These are phyloP conservation scores for Halophytophthora polymorphica DNA, from an alignment of 352 stramenopile genomes.

Conservation along the genomic window DNA sequence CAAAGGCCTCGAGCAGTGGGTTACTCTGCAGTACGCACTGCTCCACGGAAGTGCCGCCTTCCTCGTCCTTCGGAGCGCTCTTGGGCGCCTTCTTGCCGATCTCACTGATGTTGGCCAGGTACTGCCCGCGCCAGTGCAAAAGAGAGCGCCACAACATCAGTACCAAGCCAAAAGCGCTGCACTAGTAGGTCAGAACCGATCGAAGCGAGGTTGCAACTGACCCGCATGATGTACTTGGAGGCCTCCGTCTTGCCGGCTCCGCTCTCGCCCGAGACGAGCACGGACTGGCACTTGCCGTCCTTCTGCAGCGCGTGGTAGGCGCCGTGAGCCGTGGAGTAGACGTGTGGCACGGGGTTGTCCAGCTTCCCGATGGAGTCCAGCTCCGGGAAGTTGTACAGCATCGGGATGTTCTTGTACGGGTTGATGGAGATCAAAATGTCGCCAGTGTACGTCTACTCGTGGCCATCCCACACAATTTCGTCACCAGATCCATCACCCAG, in stretches of 20 bases:
- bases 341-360: conserved; percentile 82
- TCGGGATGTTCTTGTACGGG: conserved; percentile 94
- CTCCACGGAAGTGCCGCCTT: conserved; percentile 68
- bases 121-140: conserved; percentile 33
- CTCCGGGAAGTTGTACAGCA: conserved; percentile 90
- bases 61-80: conserved; percentile 54
- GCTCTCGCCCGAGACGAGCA: conserved; percentile 85
- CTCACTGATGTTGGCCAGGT: conserved; percentile 89
- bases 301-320: conserved; percentile 80
- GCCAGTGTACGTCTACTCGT: conserved; percentile 85
- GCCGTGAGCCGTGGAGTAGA: conserved; percentile 82
- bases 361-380: conserved; percentile 85
- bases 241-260: conserved; percentile 88
- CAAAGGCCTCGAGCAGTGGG: conserved; percentile 90
- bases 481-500: not conserved
- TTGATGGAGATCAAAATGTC: conserved; percentile 97
- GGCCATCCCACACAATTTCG: conserved; percentile 1
- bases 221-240: conserved; percentile 91
- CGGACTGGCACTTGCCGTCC: conserved; percentile 82
- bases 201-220: conserved; percentile 18
- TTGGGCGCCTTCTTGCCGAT: conserved; percentile 80
- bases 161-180: not conserved
- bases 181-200: not conserved
- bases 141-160: conserved; percentile 4
- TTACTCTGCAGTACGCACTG: conserved; percentile 93